These are phyloP conservation scores for Lotus japonicus DNA, from an alignment of 306 rosid genomes.

Conservation along the genomic window DNA sequence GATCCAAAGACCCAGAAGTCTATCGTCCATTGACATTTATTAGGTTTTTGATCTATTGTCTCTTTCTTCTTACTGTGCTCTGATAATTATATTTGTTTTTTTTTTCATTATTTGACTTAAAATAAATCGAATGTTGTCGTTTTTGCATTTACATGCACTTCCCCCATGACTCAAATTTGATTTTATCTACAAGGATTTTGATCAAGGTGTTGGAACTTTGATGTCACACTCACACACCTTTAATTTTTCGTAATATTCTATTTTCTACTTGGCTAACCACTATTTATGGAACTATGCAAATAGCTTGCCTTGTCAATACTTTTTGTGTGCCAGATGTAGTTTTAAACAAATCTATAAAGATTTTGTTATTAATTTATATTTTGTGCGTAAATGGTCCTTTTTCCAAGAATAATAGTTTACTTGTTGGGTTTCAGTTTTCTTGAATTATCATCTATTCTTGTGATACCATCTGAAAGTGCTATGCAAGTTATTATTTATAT, in stretches of 20 bases:
- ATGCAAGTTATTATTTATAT: conserved; percentile 6
- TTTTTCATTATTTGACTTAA: background rate
- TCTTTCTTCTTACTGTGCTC: background rate
- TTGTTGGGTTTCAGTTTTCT: conserved; percentile 6
- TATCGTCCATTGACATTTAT: background rate
- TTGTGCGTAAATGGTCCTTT: background rate
- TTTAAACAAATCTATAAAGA: background rate
- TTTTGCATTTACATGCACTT: background rate
- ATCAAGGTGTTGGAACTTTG: background rate
- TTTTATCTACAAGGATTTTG: conserved; percentile 1
- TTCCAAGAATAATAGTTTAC: background rate
- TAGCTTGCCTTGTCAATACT: background rate
- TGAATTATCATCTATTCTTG: background rate
- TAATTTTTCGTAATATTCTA: background rate
- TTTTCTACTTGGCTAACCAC: background rate
- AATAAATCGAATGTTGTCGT: background rate
- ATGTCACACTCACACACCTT: background rate
- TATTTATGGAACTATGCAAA: background rate
- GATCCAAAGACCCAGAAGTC: conserved; percentile 4
- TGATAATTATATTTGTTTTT: background rate
- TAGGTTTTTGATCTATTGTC: background rate
- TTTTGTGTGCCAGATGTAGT: background rate
- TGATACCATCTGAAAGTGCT: background rate
- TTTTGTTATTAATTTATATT: background rate
- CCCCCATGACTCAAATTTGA: background rate